A percentile compares a stretch with the other conserved stretches of the same genome.
Evolutionary conservation across 2,329 filamentous ascomycete genomes (phyloP).

Genomic region (Dothidotthia symphoricarpi): DNA sequence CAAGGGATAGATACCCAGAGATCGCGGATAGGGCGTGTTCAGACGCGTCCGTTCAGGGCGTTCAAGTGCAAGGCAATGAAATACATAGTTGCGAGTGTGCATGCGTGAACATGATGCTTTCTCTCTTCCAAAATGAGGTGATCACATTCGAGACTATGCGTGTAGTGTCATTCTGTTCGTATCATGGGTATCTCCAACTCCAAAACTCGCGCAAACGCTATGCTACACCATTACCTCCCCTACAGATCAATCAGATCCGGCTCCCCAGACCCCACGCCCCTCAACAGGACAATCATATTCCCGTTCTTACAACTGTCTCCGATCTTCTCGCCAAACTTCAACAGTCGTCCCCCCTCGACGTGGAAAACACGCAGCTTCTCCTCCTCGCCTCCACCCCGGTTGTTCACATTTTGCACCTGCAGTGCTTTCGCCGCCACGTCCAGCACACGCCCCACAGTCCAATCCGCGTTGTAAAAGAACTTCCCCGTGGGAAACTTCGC

Average conservation of each 20-base stretch:
- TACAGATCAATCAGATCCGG: conserved; percentile 65
- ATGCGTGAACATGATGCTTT: too few relatives aligned
- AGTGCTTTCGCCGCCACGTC: conserved; percentile 74
- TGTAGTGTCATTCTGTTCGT: not conserved
- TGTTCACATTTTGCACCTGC: conserved; percentile 82
- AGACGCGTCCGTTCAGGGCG: too few relatives aligned
- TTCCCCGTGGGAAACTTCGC: conserved; percentile 70
- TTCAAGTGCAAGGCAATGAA: too few relatives aligned
- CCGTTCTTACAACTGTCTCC: conserved; percentile 71
- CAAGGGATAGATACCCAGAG: too few relatives aligned
- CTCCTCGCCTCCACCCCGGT: conserved; percentile 70
- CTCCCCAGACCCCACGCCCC: conserved; percentile 78
- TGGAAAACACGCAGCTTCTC: conserved; percentile 86
- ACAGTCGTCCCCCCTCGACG: conserved; percentile 79
- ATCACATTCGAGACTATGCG: too few relatives aligned
- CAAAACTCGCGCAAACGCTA: not conserved
- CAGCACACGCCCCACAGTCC: conserved; percentile 82
- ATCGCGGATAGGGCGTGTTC: too few relatives aligned
- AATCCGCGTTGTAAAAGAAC: conserved; percentile 61
- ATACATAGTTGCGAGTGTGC: too few relatives aligned
- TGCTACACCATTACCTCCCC: conserved; percentile 1
- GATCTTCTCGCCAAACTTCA: conserved; percentile 87
- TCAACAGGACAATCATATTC: conserved; percentile 83
- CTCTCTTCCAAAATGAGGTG: too few relatives aligned
- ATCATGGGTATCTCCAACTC: conserved; percentile 15